Percentiles rank a stretch among this genome's conserved stretches.
phyloP scores from a whole-genome alignment of 2,329 filamentous ascomycete genomes.

The Cordyceps cicadae region DNA sequence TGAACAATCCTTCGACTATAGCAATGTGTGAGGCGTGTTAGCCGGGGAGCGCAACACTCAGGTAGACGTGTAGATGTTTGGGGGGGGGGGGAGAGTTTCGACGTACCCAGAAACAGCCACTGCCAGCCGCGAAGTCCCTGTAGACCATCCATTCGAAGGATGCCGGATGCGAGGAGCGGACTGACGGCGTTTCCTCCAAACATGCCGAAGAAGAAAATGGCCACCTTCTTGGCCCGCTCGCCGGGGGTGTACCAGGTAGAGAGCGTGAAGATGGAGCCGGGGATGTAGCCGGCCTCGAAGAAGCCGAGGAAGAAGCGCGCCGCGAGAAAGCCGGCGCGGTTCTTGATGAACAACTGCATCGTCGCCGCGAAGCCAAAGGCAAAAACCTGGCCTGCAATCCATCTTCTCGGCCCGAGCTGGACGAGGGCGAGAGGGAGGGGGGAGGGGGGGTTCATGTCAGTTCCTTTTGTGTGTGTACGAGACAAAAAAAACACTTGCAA shows the following conservation, averaged over 20 bases:
- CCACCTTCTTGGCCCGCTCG: slow-evolving; percentile 38
- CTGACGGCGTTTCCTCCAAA: slow-evolving; percentile 42
- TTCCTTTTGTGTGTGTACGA: background rate
- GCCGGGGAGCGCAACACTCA: background rate
- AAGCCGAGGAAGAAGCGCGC: slow-evolving; percentile 37
- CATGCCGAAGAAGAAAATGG: slow-evolving; percentile 46
- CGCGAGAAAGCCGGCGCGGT: slow-evolving; percentile 36
- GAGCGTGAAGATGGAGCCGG: slow-evolving; percentile 41
- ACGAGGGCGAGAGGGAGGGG: background rate
- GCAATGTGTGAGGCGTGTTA: background rate
- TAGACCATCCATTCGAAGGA: slow-evolving; percentile 35
- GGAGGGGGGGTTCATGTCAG: too few species aligned
- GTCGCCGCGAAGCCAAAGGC: slow-evolving; percentile 39
- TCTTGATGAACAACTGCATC: slow-evolving; percentile 34
- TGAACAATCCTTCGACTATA: background rate
- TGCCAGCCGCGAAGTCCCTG: slow-evolving; percentile 39
- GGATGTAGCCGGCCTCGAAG: slow-evolving; percentile 44
- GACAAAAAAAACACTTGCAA: too few species aligned
- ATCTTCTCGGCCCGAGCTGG: slow-evolving; percentile 36
- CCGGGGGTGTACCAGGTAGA: slow-evolving; percentile 42
- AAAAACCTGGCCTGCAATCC: slow-evolving; percentile 41
- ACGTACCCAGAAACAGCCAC: slow-evolving; percentile 40
- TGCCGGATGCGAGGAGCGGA: slow-evolving; percentile 39
- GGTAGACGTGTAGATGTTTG: too few species aligned
- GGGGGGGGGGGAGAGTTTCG: background rate